phyloP scores from a whole-genome alignment of 2,329 filamentous ascomycete genomes.

The Cercospora zeina region DNA sequence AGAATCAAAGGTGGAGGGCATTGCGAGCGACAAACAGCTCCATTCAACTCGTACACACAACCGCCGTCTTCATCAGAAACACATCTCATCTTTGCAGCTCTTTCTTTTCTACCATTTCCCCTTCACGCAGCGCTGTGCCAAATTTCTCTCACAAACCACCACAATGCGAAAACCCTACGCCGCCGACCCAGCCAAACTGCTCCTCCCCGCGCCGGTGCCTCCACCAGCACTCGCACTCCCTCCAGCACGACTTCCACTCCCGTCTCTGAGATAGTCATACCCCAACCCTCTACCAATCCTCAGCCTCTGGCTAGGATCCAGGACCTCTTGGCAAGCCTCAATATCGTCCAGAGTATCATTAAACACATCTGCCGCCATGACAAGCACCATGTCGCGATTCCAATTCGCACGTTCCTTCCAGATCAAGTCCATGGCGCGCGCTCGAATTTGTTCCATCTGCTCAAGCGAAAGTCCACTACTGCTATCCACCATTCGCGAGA shows the following conservation, averaged over 20 bases:
- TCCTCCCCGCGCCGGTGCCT: background rate
- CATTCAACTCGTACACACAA: too few species aligned
- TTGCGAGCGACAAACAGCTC: too few species aligned
- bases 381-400: conserved; percentile 75
- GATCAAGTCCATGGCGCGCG: conserved; percentile 83
- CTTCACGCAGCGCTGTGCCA: too few species aligned
- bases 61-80: too few species aligned
- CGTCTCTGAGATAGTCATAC: background rate
- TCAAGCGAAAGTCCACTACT: conserved; percentile 84
- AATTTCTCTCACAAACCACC: too few species aligned
- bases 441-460: conserved; percentile 91
- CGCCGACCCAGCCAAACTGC: background rate
- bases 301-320: conserved; percentile 44
- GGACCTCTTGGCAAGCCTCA: conserved; percentile 52
- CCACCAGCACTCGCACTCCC: background rate
- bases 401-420: conserved; percentile 79
- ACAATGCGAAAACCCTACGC: background rate
- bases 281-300: background rate
- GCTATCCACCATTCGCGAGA: conserved; percentile 62
- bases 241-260: too few species aligned
- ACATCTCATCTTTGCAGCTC: too few species aligned
- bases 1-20: too few species aligned
- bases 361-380: conserved; percentile 66
- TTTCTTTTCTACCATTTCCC: too few species aligned
- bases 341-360: conserved; percentile 74